Base-by-base conservation (phyloP, 352 stramenopile genomes). In the Globisporangium echinulatum region DNA sequence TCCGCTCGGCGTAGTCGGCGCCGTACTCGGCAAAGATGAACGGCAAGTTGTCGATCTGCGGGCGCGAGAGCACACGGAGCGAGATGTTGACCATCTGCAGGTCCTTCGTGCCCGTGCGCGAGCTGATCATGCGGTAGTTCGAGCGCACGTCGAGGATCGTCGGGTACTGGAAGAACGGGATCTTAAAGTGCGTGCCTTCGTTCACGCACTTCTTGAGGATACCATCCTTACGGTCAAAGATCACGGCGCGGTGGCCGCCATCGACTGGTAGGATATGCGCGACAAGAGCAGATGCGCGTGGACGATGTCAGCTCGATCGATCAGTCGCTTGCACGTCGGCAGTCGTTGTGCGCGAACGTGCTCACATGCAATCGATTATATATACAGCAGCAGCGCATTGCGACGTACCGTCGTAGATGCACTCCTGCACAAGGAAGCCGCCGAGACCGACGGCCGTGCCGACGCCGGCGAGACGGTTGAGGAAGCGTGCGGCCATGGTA, bases 81-180 rank as follows among this genome's bases (percentile, higher is more conserved):
- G 97, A 98, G 72, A 99, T 99, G 82, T 99, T 99, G 40, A 99
- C 98, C 83, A 98, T 99, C 79, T 99, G 98, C 68, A 99, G 77
- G 88, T 99, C 98, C 84, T 99, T 99, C 19, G 98, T 99, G 69
- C 97, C 91, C 56, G 96, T 98, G 68, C 87, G 81, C 58, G 90
- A 96, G 67, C 91, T 97, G 72, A 99, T 99, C 68, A 98, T 94
- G 52, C 96, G 87, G 53, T 97, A 97, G 67, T 97, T 97, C 40
- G 95, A 98, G 63, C 97, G 92, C 61, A 99, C 91, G 74, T 99
- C 97, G 51, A 99, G 95, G 63, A 99, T 99, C 61, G 97, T 97
- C 38, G 97, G 97, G 69, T 97, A 97, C 84, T 96, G 92, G 61
- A 98, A 82, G 64, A 99, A 95, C 33, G 98, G 98, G 68, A 99